These are phyloP conservation scores for Hypoxylon rubiginosum DNA, from an alignment of 2,329 filamentous ascomycete genomes.

Conservation along the genomic window DNA sequence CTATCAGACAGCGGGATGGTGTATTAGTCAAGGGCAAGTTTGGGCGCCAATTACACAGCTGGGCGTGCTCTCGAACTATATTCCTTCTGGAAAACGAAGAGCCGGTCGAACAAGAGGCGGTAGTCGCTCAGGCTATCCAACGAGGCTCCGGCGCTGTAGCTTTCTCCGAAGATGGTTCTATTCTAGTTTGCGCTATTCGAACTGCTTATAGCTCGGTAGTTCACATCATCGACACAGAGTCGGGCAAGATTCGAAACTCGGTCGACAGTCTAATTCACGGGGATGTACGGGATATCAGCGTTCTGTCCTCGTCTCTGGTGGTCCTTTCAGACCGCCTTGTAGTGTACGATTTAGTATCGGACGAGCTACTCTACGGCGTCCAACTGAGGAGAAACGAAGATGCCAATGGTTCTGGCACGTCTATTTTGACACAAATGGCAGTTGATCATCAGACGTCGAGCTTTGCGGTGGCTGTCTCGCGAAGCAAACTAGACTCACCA, in stretches of 20 bases:
- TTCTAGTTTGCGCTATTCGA: constrained; percentile 77
- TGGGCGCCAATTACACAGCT: constrained; percentile 75
- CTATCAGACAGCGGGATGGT: constrained; percentile 76
- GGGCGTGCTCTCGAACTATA: constrained; percentile 76
- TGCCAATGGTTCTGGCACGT: constrained; percentile 51
- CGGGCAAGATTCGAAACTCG: constrained; percentile 74
- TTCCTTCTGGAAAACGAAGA: constrained; percentile 61
- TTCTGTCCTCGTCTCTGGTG: constrained; percentile 81
- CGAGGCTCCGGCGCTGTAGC: constrained; percentile 73
- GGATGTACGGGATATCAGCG: constrained; percentile 74
- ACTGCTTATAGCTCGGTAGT: constrained; percentile 71
- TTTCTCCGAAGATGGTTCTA: constrained; percentile 88
- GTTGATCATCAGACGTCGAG: constrained; percentile 75
- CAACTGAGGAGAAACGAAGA: constrained; percentile 61
- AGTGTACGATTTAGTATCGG: constrained; percentile 87
- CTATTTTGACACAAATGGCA: constrained; percentile 75
- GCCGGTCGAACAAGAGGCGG: constrained; percentile 53
- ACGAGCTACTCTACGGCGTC: constrained; percentile 78
- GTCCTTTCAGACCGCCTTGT: constrained; percentile 79
- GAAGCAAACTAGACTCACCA: constrained; percentile 50
- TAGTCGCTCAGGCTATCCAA: constrained; percentile 45
- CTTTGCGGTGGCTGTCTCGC: constrained; percentile 72
- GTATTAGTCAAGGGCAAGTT: constrained; percentile 71
- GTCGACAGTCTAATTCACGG: constrained; percentile 77
- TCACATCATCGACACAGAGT: constrained; percentile 81